Conservation (phyloP, 192 early-diverging fungal genomes). For the Mortierella antarctica region DNA sequence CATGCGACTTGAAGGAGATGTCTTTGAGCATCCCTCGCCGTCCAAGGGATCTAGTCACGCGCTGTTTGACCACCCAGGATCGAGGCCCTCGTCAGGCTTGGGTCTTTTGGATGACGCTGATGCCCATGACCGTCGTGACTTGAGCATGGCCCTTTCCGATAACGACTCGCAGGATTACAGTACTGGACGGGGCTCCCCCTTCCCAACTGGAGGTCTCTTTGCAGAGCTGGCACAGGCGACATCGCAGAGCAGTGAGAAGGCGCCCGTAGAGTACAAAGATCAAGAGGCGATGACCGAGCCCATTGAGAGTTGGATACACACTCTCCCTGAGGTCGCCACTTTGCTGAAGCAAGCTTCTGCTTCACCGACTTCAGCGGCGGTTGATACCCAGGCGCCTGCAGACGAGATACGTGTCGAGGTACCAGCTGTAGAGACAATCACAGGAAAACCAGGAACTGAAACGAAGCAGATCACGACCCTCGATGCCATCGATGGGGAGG, state of each 20-base stretch:
- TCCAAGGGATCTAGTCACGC: slow-evolving; percentile 15
- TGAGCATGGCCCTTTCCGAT: slow-evolving; percentile 33
- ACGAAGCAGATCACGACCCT: slow-evolving; percentile 17
- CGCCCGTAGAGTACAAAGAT: slow-evolving; percentile 27
- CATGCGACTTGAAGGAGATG: slow-evolving; percentile 56
- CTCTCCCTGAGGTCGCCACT: slow-evolving; percentile 15
- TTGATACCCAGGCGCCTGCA: no score
- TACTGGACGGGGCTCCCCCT: slow-evolving; percentile 39
- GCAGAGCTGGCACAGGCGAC: slow-evolving; percentile 35
- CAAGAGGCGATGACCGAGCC: slow-evolving; percentile 42
- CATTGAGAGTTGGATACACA: slow-evolving; percentile 52
- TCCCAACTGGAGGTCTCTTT: slow-evolving; percentile 36
- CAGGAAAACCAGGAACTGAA: slow-evolving; percentile 42
- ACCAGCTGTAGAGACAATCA: not conserved
- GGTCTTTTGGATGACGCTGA: slow-evolving; percentile 22
- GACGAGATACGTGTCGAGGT: not conserved
- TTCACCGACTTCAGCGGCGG: not conserved
- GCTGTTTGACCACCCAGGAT: slow-evolving; percentile 4
- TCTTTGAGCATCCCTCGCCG: slow-evolving; percentile 15
- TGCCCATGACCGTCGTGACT: slow-evolving; percentile 21
- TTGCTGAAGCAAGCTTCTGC: not conserved
- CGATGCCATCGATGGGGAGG: not conserved
- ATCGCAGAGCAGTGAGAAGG: slow-evolving; percentile 17
- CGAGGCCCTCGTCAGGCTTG: slow-evolving; percentile 8
- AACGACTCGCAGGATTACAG: slow-evolving; percentile 22